Conservation (phyloP, 345 rosid genomes). For the Leavenworthia alabamica region DNA sequence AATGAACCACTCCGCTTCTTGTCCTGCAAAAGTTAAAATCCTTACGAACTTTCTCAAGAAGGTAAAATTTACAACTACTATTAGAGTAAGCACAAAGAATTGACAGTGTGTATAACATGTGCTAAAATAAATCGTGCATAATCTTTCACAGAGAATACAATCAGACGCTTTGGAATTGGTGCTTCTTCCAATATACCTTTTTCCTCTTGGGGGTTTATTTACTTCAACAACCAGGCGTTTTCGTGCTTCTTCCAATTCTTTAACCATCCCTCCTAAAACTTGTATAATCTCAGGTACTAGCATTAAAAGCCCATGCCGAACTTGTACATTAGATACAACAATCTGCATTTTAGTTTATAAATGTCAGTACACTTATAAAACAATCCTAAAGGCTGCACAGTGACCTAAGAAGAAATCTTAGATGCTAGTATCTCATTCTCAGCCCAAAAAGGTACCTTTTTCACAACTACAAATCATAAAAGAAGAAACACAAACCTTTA, state of each 20-base stretch:
- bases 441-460: neutral
- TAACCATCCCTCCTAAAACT: constrained; percentile 80
- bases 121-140: neutral
- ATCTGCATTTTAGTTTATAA: constrained; percentile 38
- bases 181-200: constrained; percentile 40
- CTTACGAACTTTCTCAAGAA: neutral
- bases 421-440: neutral
- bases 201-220: constrained; percentile 93
- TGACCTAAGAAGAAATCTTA: neutral
- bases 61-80: neutral
- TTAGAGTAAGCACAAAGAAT: neutral
- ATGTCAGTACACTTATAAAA: neutral
- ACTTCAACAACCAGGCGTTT: constrained; percentile 69
- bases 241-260: constrained; percentile 67
- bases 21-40: constrained; percentile 43
- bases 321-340: constrained; percentile 63
- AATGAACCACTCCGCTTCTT: constrained; percentile 48
- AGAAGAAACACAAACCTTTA: constrained; percentile 47
- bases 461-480: neutral
- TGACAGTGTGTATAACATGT: neutral
- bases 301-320: constrained; percentile 74
- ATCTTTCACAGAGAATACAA: neutral
- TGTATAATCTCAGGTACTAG: constrained; percentile 80
- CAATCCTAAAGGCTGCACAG: neutral
- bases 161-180: too few relatives aligned